phyloP scores from a whole-genome alignment of 768 basidiomycete species.

The Amylocystis lapponica region DNA sequence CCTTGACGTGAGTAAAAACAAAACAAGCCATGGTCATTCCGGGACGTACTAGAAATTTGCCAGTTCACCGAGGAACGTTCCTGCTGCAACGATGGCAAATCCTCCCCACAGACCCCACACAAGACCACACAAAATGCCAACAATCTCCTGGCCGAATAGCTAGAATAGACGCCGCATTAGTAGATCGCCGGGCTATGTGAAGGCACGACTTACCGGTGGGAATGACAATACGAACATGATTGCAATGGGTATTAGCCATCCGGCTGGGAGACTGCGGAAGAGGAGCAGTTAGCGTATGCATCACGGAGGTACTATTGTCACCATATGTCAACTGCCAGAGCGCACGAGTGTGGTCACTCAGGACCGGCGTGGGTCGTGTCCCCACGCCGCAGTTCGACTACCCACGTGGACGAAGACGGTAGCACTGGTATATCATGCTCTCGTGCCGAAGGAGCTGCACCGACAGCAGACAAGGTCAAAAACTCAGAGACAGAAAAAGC shows the following conservation, averaged over 20 bases:
- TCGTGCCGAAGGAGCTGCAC: too few species aligned
- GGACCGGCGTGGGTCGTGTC: too few species aligned
- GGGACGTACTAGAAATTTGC: constrained; percentile 77
- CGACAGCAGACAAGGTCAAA: too few species aligned
- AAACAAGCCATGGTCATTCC: not conserved
- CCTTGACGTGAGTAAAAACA: too few species aligned
- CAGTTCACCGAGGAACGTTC: constrained; percentile 81
- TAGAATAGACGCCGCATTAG: constrained; percentile 18
- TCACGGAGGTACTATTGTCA: not conserved
- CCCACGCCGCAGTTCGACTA: too few species aligned
- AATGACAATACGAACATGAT: constrained; percentile 40
- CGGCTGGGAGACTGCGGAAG: constrained; percentile 20
- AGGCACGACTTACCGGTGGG: constrained; percentile 26
- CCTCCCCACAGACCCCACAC: constrained; percentile 89
- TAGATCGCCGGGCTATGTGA: not conserved
- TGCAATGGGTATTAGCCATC: constrained; percentile 39
- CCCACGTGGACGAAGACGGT: too few species aligned
- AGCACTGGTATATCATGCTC: too few species aligned
- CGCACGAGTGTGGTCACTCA: not conserved
- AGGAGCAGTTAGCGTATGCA: too few species aligned
- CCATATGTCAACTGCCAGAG: not conserved
- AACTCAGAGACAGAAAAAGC: too few species aligned
- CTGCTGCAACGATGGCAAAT: constrained; percentile 80
- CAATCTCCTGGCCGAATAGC: constrained; percentile 90
- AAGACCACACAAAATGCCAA: constrained; percentile 82